Evolutionary conservation across 495 filamentous ascomycete genomes (phyloP).

Genomic region (Lasiosphaeria ovina): DNA sequence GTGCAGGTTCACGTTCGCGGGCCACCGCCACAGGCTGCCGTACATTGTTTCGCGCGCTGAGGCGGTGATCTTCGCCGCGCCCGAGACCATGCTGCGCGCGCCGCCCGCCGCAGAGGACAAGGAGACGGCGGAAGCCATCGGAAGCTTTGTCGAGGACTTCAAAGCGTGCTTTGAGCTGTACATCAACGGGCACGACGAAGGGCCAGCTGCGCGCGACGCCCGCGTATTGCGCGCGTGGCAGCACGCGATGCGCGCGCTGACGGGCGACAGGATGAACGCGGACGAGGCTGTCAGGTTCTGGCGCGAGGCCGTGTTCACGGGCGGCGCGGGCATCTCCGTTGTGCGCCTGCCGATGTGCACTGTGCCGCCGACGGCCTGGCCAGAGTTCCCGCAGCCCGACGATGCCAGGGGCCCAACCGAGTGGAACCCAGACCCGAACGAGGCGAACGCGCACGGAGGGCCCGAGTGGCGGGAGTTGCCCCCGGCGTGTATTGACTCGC

Average conservation of each 20-base stretch:
- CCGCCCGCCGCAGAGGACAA: conserved; percentile 10
- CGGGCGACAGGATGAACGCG: conserved; percentile 10
- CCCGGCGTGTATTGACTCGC: no score
- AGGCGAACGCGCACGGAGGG: background rate
- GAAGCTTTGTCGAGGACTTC: conserved; percentile 23
- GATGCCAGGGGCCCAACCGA: conserved; percentile 11
- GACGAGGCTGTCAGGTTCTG: conserved; percentile 21
- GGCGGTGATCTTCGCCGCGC: conserved; percentile 19
- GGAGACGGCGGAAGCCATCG: conserved; percentile 15
- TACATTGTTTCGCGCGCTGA: conserved; percentile 19
- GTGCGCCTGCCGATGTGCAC: background rate
- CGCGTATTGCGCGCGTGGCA: conserved; percentile 16
- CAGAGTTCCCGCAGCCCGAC: conserved; percentile 12
- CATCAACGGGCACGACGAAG: conserved; percentile 6
- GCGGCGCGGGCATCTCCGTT: background rate
- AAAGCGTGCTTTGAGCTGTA: conserved; percentile 18
- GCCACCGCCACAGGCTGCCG: conserved; percentile 11
- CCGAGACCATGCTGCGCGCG: conserved; percentile 8
- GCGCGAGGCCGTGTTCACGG: background rate
- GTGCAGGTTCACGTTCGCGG: background rate
- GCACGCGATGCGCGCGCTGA: conserved; percentile 17
- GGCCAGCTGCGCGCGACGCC: background rate
- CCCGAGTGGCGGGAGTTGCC: background rate
- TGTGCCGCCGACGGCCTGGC: conserved; percentile 1
- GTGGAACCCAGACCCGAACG: conserved; percentile 21